These are phyloP conservation scores for Paramarasmius palmivorus DNA, from an alignment of 1,284 basidiomycete genomes.

Conservation along the genomic window DNA sequence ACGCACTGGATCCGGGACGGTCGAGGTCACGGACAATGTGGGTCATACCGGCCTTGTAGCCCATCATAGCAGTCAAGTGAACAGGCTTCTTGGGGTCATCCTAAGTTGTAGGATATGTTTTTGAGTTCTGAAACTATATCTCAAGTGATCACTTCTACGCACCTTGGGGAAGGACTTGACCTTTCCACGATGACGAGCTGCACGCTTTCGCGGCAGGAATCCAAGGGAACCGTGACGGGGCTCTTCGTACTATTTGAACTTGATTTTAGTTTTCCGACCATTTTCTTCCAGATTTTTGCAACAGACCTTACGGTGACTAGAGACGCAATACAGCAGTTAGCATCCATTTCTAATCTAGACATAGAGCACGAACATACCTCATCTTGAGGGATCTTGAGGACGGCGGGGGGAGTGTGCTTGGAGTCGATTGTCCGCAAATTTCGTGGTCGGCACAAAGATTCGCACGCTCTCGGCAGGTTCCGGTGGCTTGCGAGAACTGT, in stretches of 20 bases:
- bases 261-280: slow-evolving; percentile 13
- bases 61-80: slow-evolving; percentile 97
- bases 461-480: no score
- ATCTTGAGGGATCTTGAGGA: slow-evolving; percentile 50
- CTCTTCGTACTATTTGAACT: slow-evolving; percentile 78
- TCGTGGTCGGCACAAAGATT: no score
- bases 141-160: slow-evolving; percentile 19
- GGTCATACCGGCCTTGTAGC: slow-evolving; percentile 99
- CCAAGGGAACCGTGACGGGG: slow-evolving; percentile 94
- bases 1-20: slow-evolving; percentile 95
- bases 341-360: slow-evolving; percentile 10
- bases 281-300: slow-evolving; percentile 15
- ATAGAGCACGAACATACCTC: slow-evolving; percentile 38
- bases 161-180: slow-evolving; percentile 98
- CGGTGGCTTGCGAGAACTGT: no score
- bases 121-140: slow-evolving; percentile 12
- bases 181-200: slow-evolving; percentile 95
- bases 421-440: slow-evolving; percentile 1
- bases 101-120: slow-evolving; percentile 42
- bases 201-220: slow-evolving; percentile 92
- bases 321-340: slow-evolving; percentile 17
- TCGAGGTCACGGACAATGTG: slow-evolving; percentile 99
- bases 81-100: slow-evolving; percentile 99
- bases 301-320: slow-evolving; percentile 65
- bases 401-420: slow-evolving; percentile 16